phyloP scores from a whole-genome alignment of 2,329 filamentous ascomycete genomes.

The Chaetomium strumarium region DNA sequence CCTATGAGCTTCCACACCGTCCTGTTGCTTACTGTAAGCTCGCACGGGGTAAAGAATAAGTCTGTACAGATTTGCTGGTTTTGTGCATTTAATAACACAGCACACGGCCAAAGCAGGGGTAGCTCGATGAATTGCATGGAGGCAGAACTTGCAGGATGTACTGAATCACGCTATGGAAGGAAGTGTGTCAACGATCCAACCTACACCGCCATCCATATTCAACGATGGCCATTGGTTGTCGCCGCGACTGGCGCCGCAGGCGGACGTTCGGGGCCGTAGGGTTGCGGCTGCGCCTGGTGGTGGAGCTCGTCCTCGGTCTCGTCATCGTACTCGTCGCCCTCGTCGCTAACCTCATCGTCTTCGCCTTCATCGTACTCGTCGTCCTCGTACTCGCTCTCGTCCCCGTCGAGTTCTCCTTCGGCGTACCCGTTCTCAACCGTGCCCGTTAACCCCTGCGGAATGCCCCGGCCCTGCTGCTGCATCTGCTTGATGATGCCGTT shows the following conservation, averaged over 20 bases:
- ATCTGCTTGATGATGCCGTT: conserved; percentile 93
- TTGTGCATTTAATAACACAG: too few species aligned
- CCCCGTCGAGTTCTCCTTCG: conserved; percentile 57
- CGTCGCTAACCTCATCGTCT: conserved; percentile 41
- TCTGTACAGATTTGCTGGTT: too few species aligned
- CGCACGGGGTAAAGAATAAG: too few species aligned
- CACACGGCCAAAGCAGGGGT: too few species aligned
- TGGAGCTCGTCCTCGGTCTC: conserved; percentile 34
- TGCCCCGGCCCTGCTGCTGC: conserved; percentile 86
- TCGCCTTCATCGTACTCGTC: conserved; percentile 48
- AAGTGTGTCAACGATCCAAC: background rate
- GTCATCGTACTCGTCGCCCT: conserved; percentile 30
- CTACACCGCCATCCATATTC: conserved; percentile 7
- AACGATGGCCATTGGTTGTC: conserved; percentile 37
- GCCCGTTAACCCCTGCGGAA: conserved; percentile 53
- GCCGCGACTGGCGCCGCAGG: conserved; percentile 29
- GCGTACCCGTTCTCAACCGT: conserved; percentile 56
- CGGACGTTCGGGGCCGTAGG: conserved; percentile 38
- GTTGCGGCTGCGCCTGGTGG: conserved; percentile 27
- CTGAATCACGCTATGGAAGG: background rate
- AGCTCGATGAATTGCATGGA: too few species aligned
- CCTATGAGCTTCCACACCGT: too few species aligned
- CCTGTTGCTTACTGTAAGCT: too few species aligned
- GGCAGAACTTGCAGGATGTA: background rate
- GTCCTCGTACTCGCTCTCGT: conserved; percentile 60